A percentile compares a stretch with the other conserved stretches of the same genome.
These are phyloP conservation scores for Pleurotus sapidus DNA, from an alignment of 768 basidiomycete species.

Conservation along the genomic window DNA sequence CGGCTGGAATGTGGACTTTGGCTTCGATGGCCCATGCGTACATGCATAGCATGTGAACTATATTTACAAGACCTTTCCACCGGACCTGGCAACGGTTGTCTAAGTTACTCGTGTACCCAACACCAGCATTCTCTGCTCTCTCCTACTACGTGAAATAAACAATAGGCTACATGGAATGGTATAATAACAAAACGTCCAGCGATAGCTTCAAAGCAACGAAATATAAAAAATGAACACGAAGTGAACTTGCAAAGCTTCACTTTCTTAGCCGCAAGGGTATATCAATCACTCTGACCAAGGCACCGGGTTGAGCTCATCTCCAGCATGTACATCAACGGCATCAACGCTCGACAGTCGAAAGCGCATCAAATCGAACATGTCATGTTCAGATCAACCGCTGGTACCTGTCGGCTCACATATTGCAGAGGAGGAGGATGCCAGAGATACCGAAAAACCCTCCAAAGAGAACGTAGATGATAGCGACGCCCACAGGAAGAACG, in stretches of 20 bases:
- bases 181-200: background rate
- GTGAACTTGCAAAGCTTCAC: background rate
- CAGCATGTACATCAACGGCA: background rate
- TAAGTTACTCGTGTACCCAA: too few relatives aligned
- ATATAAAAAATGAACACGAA: background rate
- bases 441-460: conserved; percentile 47
- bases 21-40: too few relatives aligned
- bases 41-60: too few relatives aligned
- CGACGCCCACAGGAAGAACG: conserved; percentile 40
- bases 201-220: background rate
- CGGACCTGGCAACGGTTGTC: too few relatives aligned
- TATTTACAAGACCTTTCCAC: too few relatives aligned
- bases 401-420: conserved; percentile 32
- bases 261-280: background rate
- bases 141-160: background rate
- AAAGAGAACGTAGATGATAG: conserved; percentile 40
- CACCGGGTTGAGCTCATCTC: background rate
- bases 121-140: too few relatives aligned
- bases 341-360: background rate
- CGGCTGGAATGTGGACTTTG: too few relatives aligned
- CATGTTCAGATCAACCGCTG: background rate
- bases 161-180: background rate
- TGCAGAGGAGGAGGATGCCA: conserved; percentile 50
- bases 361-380: background rate
- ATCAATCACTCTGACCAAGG: background rate